These are phyloP conservation scores for Kazachstania kunashirensis DNA, from an alignment of 805 yeast species.

Conservation along the genomic window DNA sequence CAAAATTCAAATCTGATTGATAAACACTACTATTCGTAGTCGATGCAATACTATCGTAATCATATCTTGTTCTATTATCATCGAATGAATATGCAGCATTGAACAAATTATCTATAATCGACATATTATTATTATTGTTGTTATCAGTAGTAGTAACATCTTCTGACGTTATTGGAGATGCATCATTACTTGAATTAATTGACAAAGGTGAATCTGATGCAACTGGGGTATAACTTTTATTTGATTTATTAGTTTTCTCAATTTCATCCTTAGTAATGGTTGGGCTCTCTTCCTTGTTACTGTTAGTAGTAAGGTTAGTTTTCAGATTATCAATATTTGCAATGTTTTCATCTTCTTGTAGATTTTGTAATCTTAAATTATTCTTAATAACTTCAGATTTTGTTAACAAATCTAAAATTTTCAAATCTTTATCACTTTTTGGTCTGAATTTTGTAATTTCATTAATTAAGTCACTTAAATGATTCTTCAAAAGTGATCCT, in stretches of 20 bases:
- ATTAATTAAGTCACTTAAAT: conserved; percentile 60
- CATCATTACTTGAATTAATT: not conserved
- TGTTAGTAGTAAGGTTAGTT: not conserved
- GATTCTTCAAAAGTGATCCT: conserved; percentile 61
- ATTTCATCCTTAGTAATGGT: not conserved
- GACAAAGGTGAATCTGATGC: conserved; percentile 1
- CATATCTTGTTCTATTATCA: not conserved
- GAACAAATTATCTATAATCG: not conserved
- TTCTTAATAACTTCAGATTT: not conserved
- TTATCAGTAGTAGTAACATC: not conserved
- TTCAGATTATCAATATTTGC: conserved; percentile 1
- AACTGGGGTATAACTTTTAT: not conserved
- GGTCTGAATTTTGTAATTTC: conserved; percentile 59
- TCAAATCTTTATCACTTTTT: conserved; percentile 19
- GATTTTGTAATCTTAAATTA: not conserved
- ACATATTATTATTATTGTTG: not conserved
- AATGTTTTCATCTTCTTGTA: conserved; percentile 1
- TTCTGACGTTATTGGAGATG: too few relatives aligned
- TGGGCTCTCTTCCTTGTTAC: not conserved
- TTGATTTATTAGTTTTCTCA: too few relatives aligned
- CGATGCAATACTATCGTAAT: not conserved
- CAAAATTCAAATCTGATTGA: not conserved
- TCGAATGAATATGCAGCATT: conserved; percentile 1
- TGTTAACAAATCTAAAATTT: conserved; percentile 6
- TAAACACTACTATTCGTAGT: too few relatives aligned